Evolutionary conservation across 768 basidiomycete genomes (phyloP).

Genomic region (Leccinum disarticulatum): DNA sequence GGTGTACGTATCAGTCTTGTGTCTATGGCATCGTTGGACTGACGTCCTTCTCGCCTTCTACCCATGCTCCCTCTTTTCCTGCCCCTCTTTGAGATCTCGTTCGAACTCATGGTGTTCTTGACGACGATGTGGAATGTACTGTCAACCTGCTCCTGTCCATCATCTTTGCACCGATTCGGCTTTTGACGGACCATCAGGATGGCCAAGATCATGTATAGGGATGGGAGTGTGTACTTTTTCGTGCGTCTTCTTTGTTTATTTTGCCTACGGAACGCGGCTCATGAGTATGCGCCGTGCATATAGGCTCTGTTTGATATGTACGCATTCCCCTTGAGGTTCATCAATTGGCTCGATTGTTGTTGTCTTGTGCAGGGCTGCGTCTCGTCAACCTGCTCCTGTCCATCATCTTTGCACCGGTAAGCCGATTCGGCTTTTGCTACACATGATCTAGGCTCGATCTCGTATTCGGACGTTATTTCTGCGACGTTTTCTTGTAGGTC

Average conservation of each 20-base stretch:
- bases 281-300: background rate
- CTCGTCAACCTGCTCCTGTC: no score
- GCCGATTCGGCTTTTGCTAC: no score
- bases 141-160: constrained; percentile 15
- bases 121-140: constrained; percentile 31
- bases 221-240: no score
- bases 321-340: no score
- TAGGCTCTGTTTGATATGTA: no score
- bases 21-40: background rate
- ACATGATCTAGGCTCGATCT: no score
- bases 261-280: background rate
- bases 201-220: constrained; percentile 1
- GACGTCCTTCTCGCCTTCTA: background rate
- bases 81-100: constrained; percentile 22
- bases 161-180: no score
- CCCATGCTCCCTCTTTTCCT: background rate
- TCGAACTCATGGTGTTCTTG: constrained; percentile 33
- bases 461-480: no score
- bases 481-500: no score
- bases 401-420: no score
- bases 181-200: constrained; percentile 9
- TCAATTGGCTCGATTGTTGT: no score
- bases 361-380: no score
- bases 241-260: background rate
- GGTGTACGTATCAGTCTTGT: constrained; percentile 18